Percentiles rank a stretch among this genome's conserved stretches.
phyloP scores from a whole-genome alignment of 129 eudicot genomes.

The Logfia minima region DNA sequence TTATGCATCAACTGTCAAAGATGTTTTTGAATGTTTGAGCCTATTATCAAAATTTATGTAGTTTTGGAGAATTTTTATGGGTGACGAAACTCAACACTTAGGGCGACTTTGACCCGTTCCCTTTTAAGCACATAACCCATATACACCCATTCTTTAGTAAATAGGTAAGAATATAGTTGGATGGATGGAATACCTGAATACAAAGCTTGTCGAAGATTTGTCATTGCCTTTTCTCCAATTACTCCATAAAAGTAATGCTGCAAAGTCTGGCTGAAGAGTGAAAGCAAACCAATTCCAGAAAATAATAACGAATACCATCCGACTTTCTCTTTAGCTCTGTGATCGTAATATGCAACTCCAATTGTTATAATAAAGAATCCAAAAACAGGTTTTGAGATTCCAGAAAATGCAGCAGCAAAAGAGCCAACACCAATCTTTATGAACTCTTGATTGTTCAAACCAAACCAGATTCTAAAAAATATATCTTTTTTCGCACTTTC shows the following conservation, averaged over 20 bases:
- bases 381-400: constrained; percentile 79
- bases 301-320: constrained; percentile 62
- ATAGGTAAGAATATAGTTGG: neutral
- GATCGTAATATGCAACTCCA: constrained; percentile 65
- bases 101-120: neutral
- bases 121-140: neutral
- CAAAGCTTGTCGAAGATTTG: constrained; percentile 68
- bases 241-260: constrained; percentile 74
- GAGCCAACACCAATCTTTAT: constrained; percentile 60
- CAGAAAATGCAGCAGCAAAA: constrained; percentile 78
- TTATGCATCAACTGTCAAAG: neutral
- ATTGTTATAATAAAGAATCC: constrained; percentile 83
- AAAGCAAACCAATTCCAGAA: constrained; percentile 63
- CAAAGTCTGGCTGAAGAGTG: constrained; percentile 67
- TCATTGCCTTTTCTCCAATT: constrained; percentile 80
- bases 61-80: neutral
- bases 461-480: constrained; percentile 84
- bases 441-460: constrained; percentile 47
- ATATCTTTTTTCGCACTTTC: constrained; percentile 33
- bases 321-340: constrained; percentile 49
- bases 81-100: neutral
- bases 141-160: neutral
- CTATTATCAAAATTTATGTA: neutral
- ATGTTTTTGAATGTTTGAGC: neutral
- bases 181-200: constrained; percentile 56